Evolutionary conservation across 768 basidiomycete genomes (phyloP).

Genomic region (Lentinula sp.): DNA sequence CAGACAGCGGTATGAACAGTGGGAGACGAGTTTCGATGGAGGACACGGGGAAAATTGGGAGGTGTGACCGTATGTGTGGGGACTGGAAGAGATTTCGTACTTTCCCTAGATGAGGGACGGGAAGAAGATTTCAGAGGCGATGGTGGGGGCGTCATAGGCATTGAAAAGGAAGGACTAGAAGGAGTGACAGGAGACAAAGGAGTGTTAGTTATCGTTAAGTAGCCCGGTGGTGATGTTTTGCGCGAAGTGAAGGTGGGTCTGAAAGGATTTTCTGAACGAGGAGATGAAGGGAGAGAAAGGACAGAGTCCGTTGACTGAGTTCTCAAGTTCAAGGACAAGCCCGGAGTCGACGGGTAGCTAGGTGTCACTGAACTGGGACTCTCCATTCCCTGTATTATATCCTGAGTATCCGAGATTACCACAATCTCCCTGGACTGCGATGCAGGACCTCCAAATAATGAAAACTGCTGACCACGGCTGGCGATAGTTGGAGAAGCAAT

Average conservation of each 20-base stretch:
- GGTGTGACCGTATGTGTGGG: neutral
- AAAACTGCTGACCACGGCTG: neutral
- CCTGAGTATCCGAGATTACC: neutral
- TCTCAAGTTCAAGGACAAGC: neutral
- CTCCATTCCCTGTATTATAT: neutral
- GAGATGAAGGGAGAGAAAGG: neutral
- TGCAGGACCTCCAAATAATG: neutral
- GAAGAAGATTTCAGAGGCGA: neutral
- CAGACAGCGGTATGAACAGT: conserved; percentile 1
- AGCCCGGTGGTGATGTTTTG: neutral
- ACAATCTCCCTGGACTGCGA: neutral
- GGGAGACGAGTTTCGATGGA: neutral
- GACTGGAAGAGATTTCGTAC: neutral
- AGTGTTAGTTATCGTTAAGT: neutral
- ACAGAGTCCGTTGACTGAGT: neutral
- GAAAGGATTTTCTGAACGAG: neutral
- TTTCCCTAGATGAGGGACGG: neutral
- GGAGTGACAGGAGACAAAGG: neutral
- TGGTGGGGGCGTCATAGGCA: neutral
- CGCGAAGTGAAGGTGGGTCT: neutral
- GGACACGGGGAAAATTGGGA: neutral
- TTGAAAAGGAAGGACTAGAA: neutral
- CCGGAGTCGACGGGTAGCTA: neutral
- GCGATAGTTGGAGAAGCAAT: neutral
- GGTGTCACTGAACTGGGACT: neutral